phyloP scores from a whole-genome alignment of 1,139 yeast genomes.

The Suhomyces maxii region DNA sequence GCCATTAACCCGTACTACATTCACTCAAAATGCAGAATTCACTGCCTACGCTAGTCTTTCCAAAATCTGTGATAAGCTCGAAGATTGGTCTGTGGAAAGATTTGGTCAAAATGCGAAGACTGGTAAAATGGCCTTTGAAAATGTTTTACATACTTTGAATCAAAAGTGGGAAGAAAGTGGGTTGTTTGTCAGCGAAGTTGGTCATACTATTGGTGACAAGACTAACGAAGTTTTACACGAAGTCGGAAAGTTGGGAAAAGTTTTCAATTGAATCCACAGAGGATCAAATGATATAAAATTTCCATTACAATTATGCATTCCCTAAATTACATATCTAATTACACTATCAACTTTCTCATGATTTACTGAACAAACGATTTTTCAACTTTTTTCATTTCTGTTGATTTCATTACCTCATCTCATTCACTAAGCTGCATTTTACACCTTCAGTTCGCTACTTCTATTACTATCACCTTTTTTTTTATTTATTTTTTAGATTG shows the following conservation, averaged over 20 bases:
- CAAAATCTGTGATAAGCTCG: conserved; percentile 75
- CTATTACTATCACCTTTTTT: not conserved
- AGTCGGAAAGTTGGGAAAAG: conserved; percentile 36
- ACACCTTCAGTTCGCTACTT: not conserved
- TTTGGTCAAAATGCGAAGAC: conserved; percentile 83
- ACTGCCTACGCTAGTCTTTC: conserved; percentile 77
- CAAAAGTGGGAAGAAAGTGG: conserved; percentile 53
- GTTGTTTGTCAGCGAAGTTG: conserved; percentile 38
- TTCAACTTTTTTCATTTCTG: too few species aligned
- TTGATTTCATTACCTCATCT: not conserved
- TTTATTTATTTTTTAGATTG: conserved; percentile 1
- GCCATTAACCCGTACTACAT: conserved; percentile 55
- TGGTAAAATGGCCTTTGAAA: conserved; percentile 83
- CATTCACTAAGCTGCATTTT: not conserved
- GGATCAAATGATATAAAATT: too few species aligned
- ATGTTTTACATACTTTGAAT: conserved; percentile 60
- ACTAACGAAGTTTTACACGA: conserved; percentile 40
- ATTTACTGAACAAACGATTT: too few species aligned
- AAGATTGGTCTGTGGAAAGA: conserved; percentile 88
- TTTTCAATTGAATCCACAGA: conserved; percentile 8
- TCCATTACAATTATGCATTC: not conserved
- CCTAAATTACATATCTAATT: too few species aligned
- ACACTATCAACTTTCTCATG: too few species aligned
- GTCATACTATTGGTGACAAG: conserved; percentile 26
- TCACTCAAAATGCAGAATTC: conserved; percentile 82